These are phyloP conservation scores for Patellaria atrata DNA, from an alignment of 495 filamentous ascomycete genomes.

Conservation along the genomic window DNA sequence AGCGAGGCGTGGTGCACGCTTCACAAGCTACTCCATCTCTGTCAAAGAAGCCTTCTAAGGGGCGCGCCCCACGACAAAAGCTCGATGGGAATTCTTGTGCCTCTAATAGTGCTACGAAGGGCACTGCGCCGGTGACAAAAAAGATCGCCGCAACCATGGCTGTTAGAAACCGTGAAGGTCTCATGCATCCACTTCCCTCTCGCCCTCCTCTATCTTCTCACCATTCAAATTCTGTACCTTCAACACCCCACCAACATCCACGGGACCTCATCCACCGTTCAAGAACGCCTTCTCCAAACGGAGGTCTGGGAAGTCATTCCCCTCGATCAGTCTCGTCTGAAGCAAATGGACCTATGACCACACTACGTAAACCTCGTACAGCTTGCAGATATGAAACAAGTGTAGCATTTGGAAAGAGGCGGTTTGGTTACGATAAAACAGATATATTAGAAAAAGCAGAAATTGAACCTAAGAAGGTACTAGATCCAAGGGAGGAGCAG, in stretches of 20 bases:
- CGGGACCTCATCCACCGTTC: constrained; percentile 72
- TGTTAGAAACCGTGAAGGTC: constrained; percentile 5
- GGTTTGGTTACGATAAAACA: constrained; percentile 78
- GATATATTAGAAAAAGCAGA: constrained; percentile 58
- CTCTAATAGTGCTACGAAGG: constrained; percentile 8
- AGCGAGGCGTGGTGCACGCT: too few relatives aligned
- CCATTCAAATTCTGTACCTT: constrained; percentile 85
- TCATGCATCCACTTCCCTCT: constrained; percentile 4
- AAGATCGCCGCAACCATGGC: constrained; percentile 13
- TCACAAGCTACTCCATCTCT: too few relatives aligned
- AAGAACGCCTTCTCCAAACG: constrained; percentile 71
- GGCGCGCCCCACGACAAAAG: constrained; percentile 5
- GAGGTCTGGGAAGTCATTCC: constrained; percentile 55
- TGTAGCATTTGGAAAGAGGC: constrained; percentile 53
- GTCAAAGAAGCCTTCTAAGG: too few relatives aligned
- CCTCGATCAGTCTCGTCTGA: constrained; percentile 86
- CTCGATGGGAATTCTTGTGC: constrained; percentile 17
- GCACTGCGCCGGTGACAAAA: constrained; percentile 18
- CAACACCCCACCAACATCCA: constrained; percentile 81
- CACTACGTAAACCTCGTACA: constrained; percentile 39
- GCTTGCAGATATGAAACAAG: constrained; percentile 75
- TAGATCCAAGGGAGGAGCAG: constrained; percentile 62
- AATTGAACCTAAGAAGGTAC: constrained; percentile 44
- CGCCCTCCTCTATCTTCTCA: constrained; percentile 31
- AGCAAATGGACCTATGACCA: constrained; percentile 55